Conservation (phyloP, 2,329 filamentous ascomycete genomes). For the Pleomassaria siparia region DNA sequence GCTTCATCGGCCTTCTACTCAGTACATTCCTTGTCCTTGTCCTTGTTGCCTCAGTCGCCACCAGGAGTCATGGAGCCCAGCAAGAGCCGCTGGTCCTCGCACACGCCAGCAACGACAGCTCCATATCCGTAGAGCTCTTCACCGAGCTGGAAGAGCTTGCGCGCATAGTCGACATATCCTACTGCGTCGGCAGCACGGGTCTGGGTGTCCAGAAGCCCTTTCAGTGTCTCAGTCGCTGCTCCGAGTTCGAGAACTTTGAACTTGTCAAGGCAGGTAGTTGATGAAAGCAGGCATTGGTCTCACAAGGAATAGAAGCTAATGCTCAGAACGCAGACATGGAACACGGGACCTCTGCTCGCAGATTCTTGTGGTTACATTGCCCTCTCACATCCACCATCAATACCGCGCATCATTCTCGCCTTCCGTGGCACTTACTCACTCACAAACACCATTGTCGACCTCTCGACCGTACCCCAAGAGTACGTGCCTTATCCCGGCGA, state of each 20-base stretch:
- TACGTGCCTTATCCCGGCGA: slow-evolving; percentile 81
- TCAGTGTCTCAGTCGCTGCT: slow-evolving; percentile 78
- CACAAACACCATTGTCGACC: slow-evolving; percentile 84
- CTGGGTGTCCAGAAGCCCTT: slow-evolving; percentile 85
- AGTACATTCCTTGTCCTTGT: slow-evolving; percentile 13
- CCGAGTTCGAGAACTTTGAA: slow-evolving; percentile 77
- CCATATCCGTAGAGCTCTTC: slow-evolving; percentile 68
- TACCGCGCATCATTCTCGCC: slow-evolving; percentile 73
- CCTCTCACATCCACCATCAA: slow-evolving; percentile 68
- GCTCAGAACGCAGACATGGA: slow-evolving; percentile 65
- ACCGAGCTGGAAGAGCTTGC: slow-evolving; percentile 80
- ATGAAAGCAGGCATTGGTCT: neutral
- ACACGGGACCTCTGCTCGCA: slow-evolving; percentile 80
- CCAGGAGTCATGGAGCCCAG: slow-evolving; percentile 11
- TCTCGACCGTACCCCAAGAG: slow-evolving; percentile 84
- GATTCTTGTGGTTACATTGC: slow-evolving; percentile 95
- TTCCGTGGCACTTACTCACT: slow-evolving; percentile 96
- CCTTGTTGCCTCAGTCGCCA: slow-evolving; percentile 14
- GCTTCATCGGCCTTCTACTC: slow-evolving; percentile 19
- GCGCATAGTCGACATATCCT: slow-evolving; percentile 90
- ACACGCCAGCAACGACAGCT: slow-evolving; percentile 31
- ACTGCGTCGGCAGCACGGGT: slow-evolving; percentile 85
- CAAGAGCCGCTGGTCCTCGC: slow-evolving; percentile 33
- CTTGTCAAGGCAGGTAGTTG: slow-evolving; percentile 60
- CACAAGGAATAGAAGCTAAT: slow-evolving; percentile 7